Evolutionary conservation across 495 filamentous ascomycete genomes (phyloP), one percentile per base, ranked within the genome.

Genomic region (Copromyces sp.): DNA sequence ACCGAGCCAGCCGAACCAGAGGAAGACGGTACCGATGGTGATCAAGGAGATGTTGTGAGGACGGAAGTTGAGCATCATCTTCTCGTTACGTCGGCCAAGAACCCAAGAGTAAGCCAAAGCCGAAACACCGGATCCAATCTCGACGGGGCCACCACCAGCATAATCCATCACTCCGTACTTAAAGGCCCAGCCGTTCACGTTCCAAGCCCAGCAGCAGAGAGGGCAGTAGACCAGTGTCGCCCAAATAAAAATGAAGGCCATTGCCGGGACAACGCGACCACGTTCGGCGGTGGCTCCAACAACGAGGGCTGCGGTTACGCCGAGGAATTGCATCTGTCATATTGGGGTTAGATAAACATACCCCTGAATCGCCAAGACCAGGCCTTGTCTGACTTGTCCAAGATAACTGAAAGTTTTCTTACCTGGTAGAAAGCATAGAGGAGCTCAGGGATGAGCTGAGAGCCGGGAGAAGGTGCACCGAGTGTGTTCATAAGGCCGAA

Each of bases 31-130:
- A 68, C 95, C 95, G 76, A 99, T 90, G 9, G 95, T 92, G 81
- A 99, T 98, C 76, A 98, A 86, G 9, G 95, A 98, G 76, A 98
- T 95, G 84, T 98, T 99, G 89, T 99, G 95, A 2, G 95, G 96
- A 70, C 93, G 90, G 87, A 93, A 97, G 73, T 89, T 97, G 80
- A 98, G 87, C 91, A 98, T 97, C 95, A 98, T 98, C 87, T 94
- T 96, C 86, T 98, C 95, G 84, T 98, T 95, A 70, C 96, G 93
- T 76, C 94, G 92, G 71, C 96, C 96, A 71, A 98, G 91, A 45
- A 98, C 92, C 90, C 93, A 89, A 17, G 94, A 97, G 84, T 98
- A 99, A 70, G 95, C 95, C 17, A 98, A 86, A 24, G 95, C 96
- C 37, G 93, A 93, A 81, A 97, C 84, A 74, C 95, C 95, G 65